These are phyloP conservation scores for Casuarina equisetifolia DNA, from an alignment of 306 rosid species.

Conservation along the genomic window DNA sequence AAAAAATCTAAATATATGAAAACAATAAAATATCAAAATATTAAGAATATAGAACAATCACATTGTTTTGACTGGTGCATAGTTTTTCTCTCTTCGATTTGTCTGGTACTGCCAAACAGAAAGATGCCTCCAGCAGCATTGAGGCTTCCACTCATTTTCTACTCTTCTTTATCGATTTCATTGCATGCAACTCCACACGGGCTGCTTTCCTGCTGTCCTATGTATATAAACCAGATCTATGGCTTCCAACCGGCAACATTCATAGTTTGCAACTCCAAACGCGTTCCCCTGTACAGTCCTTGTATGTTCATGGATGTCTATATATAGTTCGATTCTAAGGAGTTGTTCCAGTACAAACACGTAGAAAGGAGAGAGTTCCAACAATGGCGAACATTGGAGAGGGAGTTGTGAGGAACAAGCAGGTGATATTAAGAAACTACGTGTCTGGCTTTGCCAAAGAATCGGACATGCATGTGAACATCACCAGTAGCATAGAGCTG, in stretches of 20 bases:
- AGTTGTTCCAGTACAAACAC: too few species aligned
- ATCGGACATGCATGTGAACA: background rate
- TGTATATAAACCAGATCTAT: background rate
- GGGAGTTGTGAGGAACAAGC: conserved; percentile 1
- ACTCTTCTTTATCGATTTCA: background rate
- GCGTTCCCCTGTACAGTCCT: too few species aligned
- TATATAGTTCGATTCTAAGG: too few species aligned
- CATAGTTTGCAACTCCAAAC: too few species aligned
- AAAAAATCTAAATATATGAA: too few species aligned
- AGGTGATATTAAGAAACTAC: background rate
- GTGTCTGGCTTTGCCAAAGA: background rate
- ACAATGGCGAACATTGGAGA: background rate
- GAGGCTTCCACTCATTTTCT: background rate
- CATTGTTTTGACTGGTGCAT: too few species aligned
- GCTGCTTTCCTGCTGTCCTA: background rate
- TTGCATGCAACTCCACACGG: background rate
- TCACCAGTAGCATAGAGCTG: background rate
- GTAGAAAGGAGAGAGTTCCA: background rate
- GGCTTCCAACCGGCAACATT: too few species aligned
- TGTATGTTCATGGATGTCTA: too few species aligned
- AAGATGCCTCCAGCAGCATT: background rate
- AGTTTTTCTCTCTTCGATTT: background rate
- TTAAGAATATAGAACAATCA: too few species aligned
- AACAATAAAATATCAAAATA: too few species aligned
- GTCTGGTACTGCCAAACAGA: background rate